Evolutionary conservation across 176 grass and related monocot genomes (phyloP), one percentile per base, ranked within the genome.

Genomic region (Cenchrus purpureus): DNA sequence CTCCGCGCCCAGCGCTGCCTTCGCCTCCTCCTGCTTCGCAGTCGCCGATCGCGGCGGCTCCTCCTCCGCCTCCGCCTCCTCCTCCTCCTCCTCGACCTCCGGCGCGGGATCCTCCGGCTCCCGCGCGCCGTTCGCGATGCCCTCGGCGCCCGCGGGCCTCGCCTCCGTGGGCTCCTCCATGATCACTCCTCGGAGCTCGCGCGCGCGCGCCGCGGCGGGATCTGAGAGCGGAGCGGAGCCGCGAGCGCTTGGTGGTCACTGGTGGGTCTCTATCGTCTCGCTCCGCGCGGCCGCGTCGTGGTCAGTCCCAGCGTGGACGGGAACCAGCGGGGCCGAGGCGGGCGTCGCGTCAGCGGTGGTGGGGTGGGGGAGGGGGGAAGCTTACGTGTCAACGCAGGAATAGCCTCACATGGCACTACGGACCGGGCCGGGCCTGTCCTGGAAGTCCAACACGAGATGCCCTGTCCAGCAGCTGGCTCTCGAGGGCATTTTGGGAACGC

Each of bases 41-140:
- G 84, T 85, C 56, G 92, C 87, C 52, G 85, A 86, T 86, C 84
- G 67, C 82, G 86, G 89, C 20, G 82, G 90, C 45, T 88, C 81
- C 82, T 89, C 91, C 17, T 82, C 79, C 71, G 45, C 62, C 8
- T 59, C 83, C 59, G 45, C 62, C 8, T 59, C 83, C 59, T 22
- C 62, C 8, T 59, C 83, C 59, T 22, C 82, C 32, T 12, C 87
- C 79, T 64, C 66, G 32, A 42, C 87, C 81, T 29, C 69, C 77
- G 48, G 74, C 63, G 52, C 12, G 2, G 76, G 44, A 40, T 11
- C 74, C 57, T 67, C 77, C 65, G n/a, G 17, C 57, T 87, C 84
- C 7, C 29, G 57, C 76, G 54, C 54, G 80, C 85, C 85, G 79
- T 90, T 71, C 1, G 83, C 32, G 83, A 81, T 78, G 12, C 53